Evolutionary conservation across 768 basidiomycete species (phyloP), one percentile per base, ranked within the genome.

Genomic region (Lentinus tigrinus): DNA sequence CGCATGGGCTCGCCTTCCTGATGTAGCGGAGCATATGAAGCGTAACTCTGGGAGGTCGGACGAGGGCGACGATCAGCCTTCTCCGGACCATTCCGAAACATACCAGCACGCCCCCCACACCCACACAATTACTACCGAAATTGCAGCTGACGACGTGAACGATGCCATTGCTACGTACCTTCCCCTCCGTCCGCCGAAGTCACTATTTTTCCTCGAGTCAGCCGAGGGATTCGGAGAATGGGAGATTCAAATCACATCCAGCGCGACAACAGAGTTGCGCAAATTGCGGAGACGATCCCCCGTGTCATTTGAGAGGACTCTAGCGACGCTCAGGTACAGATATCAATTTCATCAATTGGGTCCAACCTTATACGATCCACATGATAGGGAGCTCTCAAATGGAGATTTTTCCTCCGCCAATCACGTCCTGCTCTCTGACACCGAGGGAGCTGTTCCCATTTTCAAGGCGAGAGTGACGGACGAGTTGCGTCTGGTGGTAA

Each of bases 281-380:
- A 76, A 81, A 42, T 62, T 75, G 19, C 75, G 75, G 0, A 73
- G 74, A 51, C 74, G 73, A 24, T 77, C 83, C 55, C 58, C 40
- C 10, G 77, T 77, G 26, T 72, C 72, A 31, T 85, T 85, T 58
- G 65, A 65, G 19, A 81, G 83, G 39, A 77, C 83, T 17, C 62
- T 85, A 26, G 88, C 85, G 70, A 89, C 87, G 65, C 85, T 89
- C 63, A 82, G 76, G 88, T 86, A n/a, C n/a, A n/a, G n/a, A n/a
- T n/a, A n/a, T n/a, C n/a, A 48, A 27, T 77, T 65, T 44, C 19
- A 19, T 7, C 23, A 19, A 31, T 53, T 50, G 0, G 19, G 5
- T 3, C n/a, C 8, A 19, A 47, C 40, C 50, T 48, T 31, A 34
- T 23, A 1, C 44, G 23, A 17, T 13, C 23, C 14, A 21, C 2